Evolutionary conservation across 179 eudicot species (phyloP), one percentile per base, ranked within the genome.

Genomic region (Spinacia oleracea): DNA sequence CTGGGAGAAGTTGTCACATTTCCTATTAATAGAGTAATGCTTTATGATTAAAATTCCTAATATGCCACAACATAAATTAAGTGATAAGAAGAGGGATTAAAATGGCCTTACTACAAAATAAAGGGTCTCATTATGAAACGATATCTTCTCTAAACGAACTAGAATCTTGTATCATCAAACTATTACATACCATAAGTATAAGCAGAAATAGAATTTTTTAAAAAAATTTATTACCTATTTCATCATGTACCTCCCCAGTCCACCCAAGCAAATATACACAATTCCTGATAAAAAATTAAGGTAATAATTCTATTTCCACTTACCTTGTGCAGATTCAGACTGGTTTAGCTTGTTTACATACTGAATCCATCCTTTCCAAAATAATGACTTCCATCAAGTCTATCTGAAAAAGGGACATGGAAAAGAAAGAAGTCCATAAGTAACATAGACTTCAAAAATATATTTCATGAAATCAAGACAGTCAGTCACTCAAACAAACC

Each of bases 401-500:
- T 46, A 69, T 68, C 79, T 80, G 79, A 35, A 70, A 48, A 53
- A 9, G 25, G 56, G 14, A 66, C 42, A 69, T 72, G 5, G 45
- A 38, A 60, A 40, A 75, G 43, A 55, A 12, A 42, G 53, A 40
- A 79, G 73, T 73, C 35, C 25, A 51, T 15, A 40, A 51, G 58
- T 46, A 42, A 56, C 69, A 78, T 21, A n/a, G n/a, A 34, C 62
- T 48, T 48, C 32, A 48, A 12, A 20, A 34, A 34, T 27, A 6
- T 6, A 71, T 71, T 23, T 29, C 29, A 34, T 9, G 55, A 43
- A 12, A 21, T 29, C 29, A 34, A 4, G 55, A 43, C 21, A 21
- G 12, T 25, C 35, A 15, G 43, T 29, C 15, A 21, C 32, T 23
- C 40, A 18, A 25, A 14, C 25, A 14, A 2, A 18, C 20, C 23